phyloP scores from a whole-genome alignment of 257 asterid genomes.

The Solanum verrucosum region DNA sequence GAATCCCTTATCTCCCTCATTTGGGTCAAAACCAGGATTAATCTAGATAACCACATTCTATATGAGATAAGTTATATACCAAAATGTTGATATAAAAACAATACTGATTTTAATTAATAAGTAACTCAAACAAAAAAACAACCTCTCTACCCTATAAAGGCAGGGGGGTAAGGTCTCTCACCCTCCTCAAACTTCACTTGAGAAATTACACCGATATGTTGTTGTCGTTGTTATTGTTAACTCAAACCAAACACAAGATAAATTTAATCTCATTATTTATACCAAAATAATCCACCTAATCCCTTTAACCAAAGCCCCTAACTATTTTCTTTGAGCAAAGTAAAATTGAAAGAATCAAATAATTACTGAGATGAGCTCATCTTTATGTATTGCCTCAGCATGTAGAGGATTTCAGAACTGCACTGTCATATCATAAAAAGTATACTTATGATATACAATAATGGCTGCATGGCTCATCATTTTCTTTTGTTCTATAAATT shows the following conservation, averaged over 20 bases:
- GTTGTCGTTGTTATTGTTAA: neutral
- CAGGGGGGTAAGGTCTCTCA: neutral
- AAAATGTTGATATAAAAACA: too few species aligned
- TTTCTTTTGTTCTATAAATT: constrained; percentile 16
- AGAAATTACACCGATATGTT: neutral
- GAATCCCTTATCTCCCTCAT: too few species aligned
- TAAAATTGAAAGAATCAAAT: neutral
- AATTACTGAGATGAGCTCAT: neutral
- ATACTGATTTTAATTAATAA: too few species aligned
- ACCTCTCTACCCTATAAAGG: neutral
- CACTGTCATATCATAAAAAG: constrained; percentile 27
- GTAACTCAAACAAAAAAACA: neutral
- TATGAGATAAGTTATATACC: too few species aligned
- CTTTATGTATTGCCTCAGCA: constrained; percentile 26
- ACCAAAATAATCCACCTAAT: neutral
- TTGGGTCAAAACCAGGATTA: too few species aligned
- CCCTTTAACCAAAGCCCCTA: neutral
- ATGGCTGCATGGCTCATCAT: constrained; percentile 32
- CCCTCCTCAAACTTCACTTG: neutral
- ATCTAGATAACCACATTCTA: too few species aligned
- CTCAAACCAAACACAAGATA: neutral
- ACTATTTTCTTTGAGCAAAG: neutral
- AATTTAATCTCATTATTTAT: neutral
- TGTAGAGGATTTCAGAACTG: constrained; percentile 31
- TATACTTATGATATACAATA: neutral